Evolutionary conservation across 805 yeast species (phyloP).

Genomic region (Yarrowia porcina): DNA sequence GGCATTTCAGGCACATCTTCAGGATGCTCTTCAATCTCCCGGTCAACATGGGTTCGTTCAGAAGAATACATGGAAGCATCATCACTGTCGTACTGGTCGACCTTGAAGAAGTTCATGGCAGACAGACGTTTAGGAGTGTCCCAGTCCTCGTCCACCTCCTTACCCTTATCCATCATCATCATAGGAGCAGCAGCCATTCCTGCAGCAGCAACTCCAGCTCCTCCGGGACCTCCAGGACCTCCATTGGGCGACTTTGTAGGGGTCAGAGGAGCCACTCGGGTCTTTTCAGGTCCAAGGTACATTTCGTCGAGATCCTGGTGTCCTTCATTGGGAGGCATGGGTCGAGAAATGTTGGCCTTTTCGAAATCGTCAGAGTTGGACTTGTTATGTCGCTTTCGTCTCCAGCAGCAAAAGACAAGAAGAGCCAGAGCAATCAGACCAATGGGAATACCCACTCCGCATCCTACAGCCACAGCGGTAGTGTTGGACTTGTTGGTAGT

Average conservation of each 20-base stretch:
- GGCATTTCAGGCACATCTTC: conserved; percentile 1
- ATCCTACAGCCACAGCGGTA: conserved; percentile 65
- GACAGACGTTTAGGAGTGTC: conserved; percentile 41
- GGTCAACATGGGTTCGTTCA: conserved; percentile 21
- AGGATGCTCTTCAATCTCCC: background rate
- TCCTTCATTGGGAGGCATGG: conserved; percentile 31
- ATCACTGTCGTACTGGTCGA: conserved; percentile 33
- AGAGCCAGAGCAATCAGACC: conserved; percentile 52
- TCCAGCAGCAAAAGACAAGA: conserved; percentile 56
- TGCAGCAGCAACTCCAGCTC: too few species aligned
- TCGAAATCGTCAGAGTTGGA: conserved; percentile 36
- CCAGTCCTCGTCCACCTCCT: conserved; percentile 33
- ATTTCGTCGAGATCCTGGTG: conserved; percentile 29
- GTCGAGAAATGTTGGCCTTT: conserved; percentile 38
- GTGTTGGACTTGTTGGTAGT: conserved; percentile 40
- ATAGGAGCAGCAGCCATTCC: conserved; percentile 27
- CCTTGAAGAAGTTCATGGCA: conserved; percentile 39
- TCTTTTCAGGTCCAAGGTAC: conserved; percentile 25
- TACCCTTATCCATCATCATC: conserved; percentile 33
- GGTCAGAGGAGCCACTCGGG: conserved; percentile 31
- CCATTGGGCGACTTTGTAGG: conserved; percentile 28
- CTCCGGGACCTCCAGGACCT: background rate
- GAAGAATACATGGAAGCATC: conserved; percentile 14
- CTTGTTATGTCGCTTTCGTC: conserved; percentile 42
- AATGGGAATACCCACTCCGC: conserved; percentile 82